phyloP scores from a whole-genome alignment of 805 yeast genomes.

The Candida vaughaniae region DNA sequence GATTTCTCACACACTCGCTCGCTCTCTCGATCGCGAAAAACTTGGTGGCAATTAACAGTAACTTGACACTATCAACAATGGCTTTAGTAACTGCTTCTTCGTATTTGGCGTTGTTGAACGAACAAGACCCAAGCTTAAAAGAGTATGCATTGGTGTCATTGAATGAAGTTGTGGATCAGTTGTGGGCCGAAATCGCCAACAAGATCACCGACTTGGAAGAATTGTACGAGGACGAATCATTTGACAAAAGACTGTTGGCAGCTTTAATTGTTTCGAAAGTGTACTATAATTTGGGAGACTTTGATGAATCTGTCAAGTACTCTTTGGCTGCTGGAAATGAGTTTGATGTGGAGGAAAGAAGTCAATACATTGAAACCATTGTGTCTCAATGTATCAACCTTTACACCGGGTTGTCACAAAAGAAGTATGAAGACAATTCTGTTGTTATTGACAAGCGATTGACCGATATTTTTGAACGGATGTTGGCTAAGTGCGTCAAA shows the following conservation, averaged over 20 bases:
- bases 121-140: slow-evolving; percentile 73
- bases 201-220: slow-evolving; percentile 85
- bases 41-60: slow-evolving; percentile 10
- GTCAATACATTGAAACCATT: slow-evolving; percentile 91
- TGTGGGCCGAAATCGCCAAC: slow-evolving; percentile 98
- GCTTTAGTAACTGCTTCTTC: slow-evolving; percentile 87
- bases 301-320: slow-evolving; percentile 83
- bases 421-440: slow-evolving; percentile 25
- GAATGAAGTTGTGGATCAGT: slow-evolving; percentile 79
- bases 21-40: not conserved
- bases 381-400: slow-evolving; percentile 89
- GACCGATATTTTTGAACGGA: slow-evolving; percentile 71
- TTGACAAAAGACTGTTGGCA: slow-evolving; percentile 77
- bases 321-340: slow-evolving; percentile 81
- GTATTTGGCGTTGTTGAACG: slow-evolving; percentile 83
- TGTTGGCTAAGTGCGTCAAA: slow-evolving; percentile 77
- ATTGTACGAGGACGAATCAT: slow-evolving; percentile 78
- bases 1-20: too few relatives aligned
- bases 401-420: slow-evolving; percentile 67
- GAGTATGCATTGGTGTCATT: slow-evolving; percentile 82
- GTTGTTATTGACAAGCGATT: slow-evolving; percentile 59
- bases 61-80: slow-evolving; percentile 26
- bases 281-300: slow-evolving; percentile 89
- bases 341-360: slow-evolving; percentile 69
- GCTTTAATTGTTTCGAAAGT: slow-evolving; percentile 92